These are phyloP conservation scores for Kazachstania africana DNA, from an alignment of 805 yeast genomes.

Conservation along the genomic window DNA sequence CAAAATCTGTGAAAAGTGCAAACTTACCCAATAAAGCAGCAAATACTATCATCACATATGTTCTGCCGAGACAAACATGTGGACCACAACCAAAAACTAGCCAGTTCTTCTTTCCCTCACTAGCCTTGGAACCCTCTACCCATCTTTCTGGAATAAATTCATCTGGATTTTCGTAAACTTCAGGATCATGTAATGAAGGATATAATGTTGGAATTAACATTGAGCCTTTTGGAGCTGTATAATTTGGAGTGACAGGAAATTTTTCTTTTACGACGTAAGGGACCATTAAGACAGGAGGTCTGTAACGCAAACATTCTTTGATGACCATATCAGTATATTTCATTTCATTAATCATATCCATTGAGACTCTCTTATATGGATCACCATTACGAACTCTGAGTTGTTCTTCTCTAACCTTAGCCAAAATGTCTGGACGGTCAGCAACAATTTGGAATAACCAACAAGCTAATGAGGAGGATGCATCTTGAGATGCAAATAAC, in stretches of 20 bases:
- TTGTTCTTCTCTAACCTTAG: slow-evolving; percentile 87
- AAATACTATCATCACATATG: slow-evolving; percentile 82
- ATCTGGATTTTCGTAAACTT: slow-evolving; percentile 90
- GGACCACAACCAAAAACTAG: slow-evolving; percentile 96
- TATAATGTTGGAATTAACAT: slow-evolving; percentile 94
- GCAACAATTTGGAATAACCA: slow-evolving; percentile 96
- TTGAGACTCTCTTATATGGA: slow-evolving; percentile 44
- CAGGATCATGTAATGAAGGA: slow-evolving; percentile 96
- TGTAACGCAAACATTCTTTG: slow-evolving; percentile 80
- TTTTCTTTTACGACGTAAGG: slow-evolving; percentile 86
- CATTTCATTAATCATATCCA: slow-evolving; percentile 79
- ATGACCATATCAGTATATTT: slow-evolving; percentile 81
- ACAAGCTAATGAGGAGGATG: slow-evolving; percentile 92
- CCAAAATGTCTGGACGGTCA: slow-evolving; percentile 85
- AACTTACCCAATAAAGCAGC: slow-evolving; percentile 88
- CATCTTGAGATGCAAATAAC: slow-evolving; percentile 95
- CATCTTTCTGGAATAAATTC: slow-evolving; percentile 94
- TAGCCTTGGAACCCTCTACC: slow-evolving; percentile 67
- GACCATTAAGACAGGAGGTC: slow-evolving; percentile 98
- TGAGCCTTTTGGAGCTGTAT: slow-evolving; percentile 92
- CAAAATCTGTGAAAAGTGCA: slow-evolving; percentile 65
- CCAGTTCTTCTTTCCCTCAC: slow-evolving; percentile 79
- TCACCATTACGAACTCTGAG: slow-evolving; percentile 70
- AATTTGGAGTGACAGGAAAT: slow-evolving; percentile 72
- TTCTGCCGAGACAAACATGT: slow-evolving; percentile 91